Percentiles rank a stretch among this genome's conserved stretches.
These are phyloP conservation scores for Ascochyta rabiei DNA, from an alignment of 2,329 filamentous ascomycete genomes.

Conservation along the genomic window DNA sequence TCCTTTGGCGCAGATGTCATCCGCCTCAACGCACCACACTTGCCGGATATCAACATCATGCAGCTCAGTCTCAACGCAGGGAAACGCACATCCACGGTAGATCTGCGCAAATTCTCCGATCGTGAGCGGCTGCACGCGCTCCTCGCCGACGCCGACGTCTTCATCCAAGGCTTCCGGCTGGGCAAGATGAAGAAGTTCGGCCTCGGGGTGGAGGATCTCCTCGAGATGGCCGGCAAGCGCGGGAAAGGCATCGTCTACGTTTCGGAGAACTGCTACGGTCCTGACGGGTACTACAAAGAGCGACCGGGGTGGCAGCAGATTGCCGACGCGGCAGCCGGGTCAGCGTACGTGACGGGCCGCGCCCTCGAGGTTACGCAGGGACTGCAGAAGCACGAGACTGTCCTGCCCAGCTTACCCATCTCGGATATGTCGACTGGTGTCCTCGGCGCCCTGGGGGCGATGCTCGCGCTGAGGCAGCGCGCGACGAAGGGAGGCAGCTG, in stretches of 20 bases:
- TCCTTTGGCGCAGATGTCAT: conserved; percentile 53
- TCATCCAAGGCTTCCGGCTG: conserved; percentile 59
- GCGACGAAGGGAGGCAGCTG: conserved; percentile 28
- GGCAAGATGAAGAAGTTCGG: conserved; percentile 53
- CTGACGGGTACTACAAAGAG: conserved; percentile 53
- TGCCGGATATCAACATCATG: conserved; percentile 43
- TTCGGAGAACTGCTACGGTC: conserved; percentile 59
- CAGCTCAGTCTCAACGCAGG: conserved; percentile 50
- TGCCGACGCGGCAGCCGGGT: conserved; percentile 47
- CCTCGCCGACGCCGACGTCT: conserved; percentile 56
- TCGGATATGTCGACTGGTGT: conserved; percentile 39
- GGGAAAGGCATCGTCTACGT: conserved; percentile 56
- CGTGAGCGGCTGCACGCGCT: conserved; percentile 47
- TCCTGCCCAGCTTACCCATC: conserved; percentile 37
- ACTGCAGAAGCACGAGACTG: conserved; percentile 28
- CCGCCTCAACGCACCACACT: conserved; percentile 47
- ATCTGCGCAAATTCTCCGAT: conserved; percentile 48
- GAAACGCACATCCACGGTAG: conserved; percentile 51
- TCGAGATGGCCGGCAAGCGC: conserved; percentile 49
- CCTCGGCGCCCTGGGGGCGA: conserved; percentile 30
- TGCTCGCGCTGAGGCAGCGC: conserved; percentile 33
- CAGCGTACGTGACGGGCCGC: conserved; percentile 47
- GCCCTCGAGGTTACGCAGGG: conserved; percentile 36
- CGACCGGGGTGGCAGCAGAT: conserved; percentile 61
- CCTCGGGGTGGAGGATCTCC: conserved; percentile 50